Percentiles rank a stretch among this genome's conserved stretches.
These are phyloP conservation scores for Monosporozyma yasuniensis DNA, from an alignment of 805 yeast species.

Conservation along the genomic window DNA sequence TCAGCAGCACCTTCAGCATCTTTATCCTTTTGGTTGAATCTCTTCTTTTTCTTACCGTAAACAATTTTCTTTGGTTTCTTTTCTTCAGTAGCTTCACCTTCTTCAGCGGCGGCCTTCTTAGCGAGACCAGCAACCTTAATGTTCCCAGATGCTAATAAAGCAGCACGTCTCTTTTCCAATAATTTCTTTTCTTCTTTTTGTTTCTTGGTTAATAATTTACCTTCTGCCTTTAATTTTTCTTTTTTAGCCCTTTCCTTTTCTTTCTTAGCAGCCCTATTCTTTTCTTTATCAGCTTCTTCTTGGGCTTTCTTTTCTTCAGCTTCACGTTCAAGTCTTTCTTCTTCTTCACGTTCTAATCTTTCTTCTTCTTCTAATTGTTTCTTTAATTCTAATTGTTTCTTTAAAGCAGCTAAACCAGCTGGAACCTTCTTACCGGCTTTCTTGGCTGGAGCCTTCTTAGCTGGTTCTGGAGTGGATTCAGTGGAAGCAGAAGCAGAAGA, in stretches of 20 bases:
- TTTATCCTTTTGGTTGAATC: constrained; percentile 25
- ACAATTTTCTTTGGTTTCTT: constrained; percentile 62
- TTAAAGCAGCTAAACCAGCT: constrained; percentile 87
- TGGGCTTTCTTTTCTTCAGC: constrained; percentile 42
- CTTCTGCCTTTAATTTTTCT: constrained; percentile 93
- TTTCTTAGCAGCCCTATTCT: constrained; percentile 57
- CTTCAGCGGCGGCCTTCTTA: constrained; percentile 15
- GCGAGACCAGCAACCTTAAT: constrained; percentile 68
- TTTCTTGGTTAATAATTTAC: constrained; percentile 85
- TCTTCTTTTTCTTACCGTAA: constrained; percentile 63
- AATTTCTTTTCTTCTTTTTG: constrained; percentile 87
- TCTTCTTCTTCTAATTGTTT: constrained; percentile 84
- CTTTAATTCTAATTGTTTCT: constrained; percentile 77
- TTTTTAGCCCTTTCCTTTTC: constrained; percentile 81
- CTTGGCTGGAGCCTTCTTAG: constrained; percentile 28
- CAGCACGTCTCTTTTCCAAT: constrained; percentile 83
- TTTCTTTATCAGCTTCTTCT: constrained; percentile 42
- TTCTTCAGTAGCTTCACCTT: constrained; percentile 12
- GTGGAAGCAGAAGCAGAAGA: constrained; percentile 32
- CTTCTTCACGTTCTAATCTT: constrained; percentile 66
- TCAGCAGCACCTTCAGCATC: not conserved
- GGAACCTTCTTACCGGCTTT: constrained; percentile 71
- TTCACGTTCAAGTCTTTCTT: constrained; percentile 40
- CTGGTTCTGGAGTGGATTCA: constrained; percentile 27
- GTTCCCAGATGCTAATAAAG: constrained; percentile 64